Conservation (phyloP, 495 filamentous ascomycete species). For the Ramalina intermedia region DNA sequence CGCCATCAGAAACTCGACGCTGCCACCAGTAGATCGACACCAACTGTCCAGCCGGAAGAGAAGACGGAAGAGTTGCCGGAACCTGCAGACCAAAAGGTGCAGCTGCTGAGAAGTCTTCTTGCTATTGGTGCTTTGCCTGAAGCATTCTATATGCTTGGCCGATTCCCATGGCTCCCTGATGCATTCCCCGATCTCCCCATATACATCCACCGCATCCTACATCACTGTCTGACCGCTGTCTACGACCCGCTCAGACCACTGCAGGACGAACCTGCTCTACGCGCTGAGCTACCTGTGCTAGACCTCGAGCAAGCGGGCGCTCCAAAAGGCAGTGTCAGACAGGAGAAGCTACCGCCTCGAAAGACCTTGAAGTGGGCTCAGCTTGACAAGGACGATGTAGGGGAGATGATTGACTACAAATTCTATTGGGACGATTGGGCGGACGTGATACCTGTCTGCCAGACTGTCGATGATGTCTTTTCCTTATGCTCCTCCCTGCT, state of each 20-base stretch:
- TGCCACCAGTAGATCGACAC: slow-evolving; percentile 32
- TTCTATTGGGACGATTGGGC: slow-evolving; percentile 98
- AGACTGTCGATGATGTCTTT: slow-evolving; percentile 80
- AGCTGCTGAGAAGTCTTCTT: slow-evolving; percentile 70
- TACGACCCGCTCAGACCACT: slow-evolving; percentile 40
- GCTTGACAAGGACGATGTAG: slow-evolving; percentile 56
- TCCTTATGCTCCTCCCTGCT: slow-evolving; percentile 72
- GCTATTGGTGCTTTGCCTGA: slow-evolving; percentile 88
- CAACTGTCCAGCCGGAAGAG: slow-evolving; percentile 33
- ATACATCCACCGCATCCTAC: slow-evolving; percentile 70
- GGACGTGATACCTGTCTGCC: slow-evolving; percentile 82
- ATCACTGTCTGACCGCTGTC: slow-evolving; percentile 60
- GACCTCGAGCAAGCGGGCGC: slow-evolving; percentile 47
- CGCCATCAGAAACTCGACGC: slow-evolving; percentile 35
- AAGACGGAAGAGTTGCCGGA: slow-evolving; percentile 52
- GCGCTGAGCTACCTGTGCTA: slow-evolving; percentile 33
- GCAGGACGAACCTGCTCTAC: slow-evolving; percentile 23
- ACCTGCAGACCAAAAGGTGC: slow-evolving; percentile 79
- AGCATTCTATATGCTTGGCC: slow-evolving; percentile 79
- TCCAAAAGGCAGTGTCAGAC: slow-evolving; percentile 49
- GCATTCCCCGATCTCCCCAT: slow-evolving; percentile 61
- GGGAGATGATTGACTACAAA: slow-evolving; percentile 59
- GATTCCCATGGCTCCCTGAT: slow-evolving; percentile 81
- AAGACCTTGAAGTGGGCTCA: slow-evolving; percentile 64
- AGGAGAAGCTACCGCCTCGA: slow-evolving; percentile 37